These are phyloP conservation scores for Hyaloscypha hepaticicola DNA, from an alignment of 495 filamentous ascomycete genomes.

Conservation along the genomic window DNA sequence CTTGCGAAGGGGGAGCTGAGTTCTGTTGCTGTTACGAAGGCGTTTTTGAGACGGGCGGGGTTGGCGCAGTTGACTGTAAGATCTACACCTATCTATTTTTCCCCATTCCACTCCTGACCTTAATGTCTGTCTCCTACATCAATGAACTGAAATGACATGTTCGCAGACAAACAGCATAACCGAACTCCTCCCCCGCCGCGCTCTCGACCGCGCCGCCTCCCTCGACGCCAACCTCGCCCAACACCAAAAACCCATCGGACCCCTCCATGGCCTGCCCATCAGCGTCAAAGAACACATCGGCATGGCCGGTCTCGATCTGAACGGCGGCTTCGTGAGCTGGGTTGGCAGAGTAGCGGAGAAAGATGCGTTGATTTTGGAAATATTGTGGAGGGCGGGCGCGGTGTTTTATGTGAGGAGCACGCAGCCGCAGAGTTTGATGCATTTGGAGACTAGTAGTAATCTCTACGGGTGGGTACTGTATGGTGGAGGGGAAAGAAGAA, in stretches of 20 bases:
- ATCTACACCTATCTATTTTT: conserved; percentile 3
- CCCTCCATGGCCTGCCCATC: conserved; percentile 67
- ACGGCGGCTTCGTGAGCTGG: conserved; percentile 49
- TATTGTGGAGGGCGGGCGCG: conserved; percentile 46
- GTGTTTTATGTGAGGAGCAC: conserved; percentile 56
- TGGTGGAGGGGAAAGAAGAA: background rate
- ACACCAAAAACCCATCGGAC: conserved; percentile 51
- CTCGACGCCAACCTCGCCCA: conserved; percentile 57
- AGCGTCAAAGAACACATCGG: conserved; percentile 66
- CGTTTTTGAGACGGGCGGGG: conserved; percentile 59
- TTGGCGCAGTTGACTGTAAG: conserved; percentile 56
- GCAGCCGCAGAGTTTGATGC: conserved; percentile 61
- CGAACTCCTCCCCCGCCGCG: conserved; percentile 62
- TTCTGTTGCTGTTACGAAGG: conserved; percentile 48
- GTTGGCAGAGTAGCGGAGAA: conserved; percentile 39
- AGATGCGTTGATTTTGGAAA: conserved; percentile 48
- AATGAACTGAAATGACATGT: conserved; percentile 21
- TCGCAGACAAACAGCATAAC: conserved; percentile 59
- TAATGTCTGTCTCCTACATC: conserved; percentile 12
- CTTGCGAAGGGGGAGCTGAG: conserved; percentile 47
- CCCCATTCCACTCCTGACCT: conserved; percentile 19
- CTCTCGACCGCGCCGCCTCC: conserved; percentile 54
- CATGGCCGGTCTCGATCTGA: conserved; percentile 52
- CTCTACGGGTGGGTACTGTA: conserved; percentile 48
- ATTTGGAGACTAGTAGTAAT: conserved; percentile 54